Evolutionary conservation across 106 monocot species (phyloP), one percentile per base, ranked within the genome.

Genomic region (Dactylorhiza incarnata): DNA sequence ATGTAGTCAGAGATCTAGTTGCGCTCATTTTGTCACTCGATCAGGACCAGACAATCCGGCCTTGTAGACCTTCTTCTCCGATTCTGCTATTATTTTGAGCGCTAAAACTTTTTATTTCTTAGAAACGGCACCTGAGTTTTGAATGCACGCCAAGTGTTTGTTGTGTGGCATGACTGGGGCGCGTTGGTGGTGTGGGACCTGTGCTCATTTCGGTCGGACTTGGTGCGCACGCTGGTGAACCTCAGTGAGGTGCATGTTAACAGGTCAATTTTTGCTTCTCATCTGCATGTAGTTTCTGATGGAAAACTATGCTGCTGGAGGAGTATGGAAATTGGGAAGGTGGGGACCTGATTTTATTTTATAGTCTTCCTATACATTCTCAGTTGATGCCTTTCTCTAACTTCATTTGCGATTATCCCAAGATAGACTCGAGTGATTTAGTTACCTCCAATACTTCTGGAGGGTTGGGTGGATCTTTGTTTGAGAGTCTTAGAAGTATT

Each of bases 351-450:
- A 6, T 87, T 59, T 74, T 97, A 29, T 82, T 93, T 72, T 85
- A 97, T 67, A 79, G 79, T 80, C 89, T 97, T 55, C 85, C 89
- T 70, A 78, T 84, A 67, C 84, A 93, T 82, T 87, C 85, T 76
- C 86, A 89, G 51, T 77, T 96, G 80, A 71, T 92, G 49, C 44
- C 22, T 54, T 50, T 72, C 26, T 70, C 61, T 20, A 81, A 77
- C 47, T 68, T 78, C 19, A 19, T 68, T 49, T 76, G 78, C 48
- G 10, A 74, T 80, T 82, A 80, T 51, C 51, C 45, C 22, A 63
- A 79, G 61, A 71, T 49, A 75, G 48, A 47, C 72, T 66, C 70
- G 45, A 62, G 51, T 45, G 65, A 72, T 7, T 54, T 49, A 54
- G 23, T 78, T 55, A 12, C 12, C 12, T 81, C 76, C 17, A 74